A percentile compares a stretch with the other conserved stretches of the same genome.
These are phyloP conservation scores for Albatrellus ellisii DNA, from an alignment of 768 basidiomycete species.

Conservation along the genomic window DNA sequence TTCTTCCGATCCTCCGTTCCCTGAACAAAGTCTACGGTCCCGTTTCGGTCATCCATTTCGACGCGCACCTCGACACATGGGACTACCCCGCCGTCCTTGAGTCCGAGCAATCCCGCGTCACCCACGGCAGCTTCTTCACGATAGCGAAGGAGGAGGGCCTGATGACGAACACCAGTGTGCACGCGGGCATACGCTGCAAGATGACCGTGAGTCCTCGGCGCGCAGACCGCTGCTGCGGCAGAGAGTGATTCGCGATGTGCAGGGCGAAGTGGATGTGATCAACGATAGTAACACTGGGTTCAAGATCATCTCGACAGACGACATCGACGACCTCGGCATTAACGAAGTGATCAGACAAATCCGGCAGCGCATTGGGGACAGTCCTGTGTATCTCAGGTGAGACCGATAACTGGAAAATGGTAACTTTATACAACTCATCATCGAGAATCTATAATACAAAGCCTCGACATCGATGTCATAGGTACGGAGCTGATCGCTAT, in stretches of 20 bases:
- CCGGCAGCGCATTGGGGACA: constrained; percentile 54
- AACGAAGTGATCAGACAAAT: constrained; percentile 59
- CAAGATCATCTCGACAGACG: constrained; percentile 65
- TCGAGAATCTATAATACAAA: no score
- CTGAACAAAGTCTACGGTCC: constrained; percentile 72
- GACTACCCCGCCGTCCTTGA: constrained; percentile 20
- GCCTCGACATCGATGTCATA: constrained; percentile 74
- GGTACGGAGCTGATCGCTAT: constrained; percentile 26
- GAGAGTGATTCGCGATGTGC: background rate
- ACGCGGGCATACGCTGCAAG: constrained; percentile 79
- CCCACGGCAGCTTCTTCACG: constrained; percentile 82
- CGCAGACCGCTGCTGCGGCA: background rate
- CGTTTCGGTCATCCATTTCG: constrained; percentile 75
- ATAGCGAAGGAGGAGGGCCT: constrained; percentile 68
- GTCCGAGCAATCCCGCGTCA: constrained; percentile 53
- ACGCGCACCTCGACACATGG: constrained; percentile 68
- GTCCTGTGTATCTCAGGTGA: constrained; percentile 65
- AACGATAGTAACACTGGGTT: constrained; percentile 69
- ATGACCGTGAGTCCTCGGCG: constrained; percentile 30
- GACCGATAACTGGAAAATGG: no score
- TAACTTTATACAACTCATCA: no score
- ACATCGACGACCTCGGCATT: constrained; percentile 73
- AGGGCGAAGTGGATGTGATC: constrained; percentile 51
- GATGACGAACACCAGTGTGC: constrained; percentile 60
- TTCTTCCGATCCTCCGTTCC: constrained; percentile 73